phyloP scores from a whole-genome alignment of 805 yeast genomes.

The Kregervanrija fluxuum region DNA sequence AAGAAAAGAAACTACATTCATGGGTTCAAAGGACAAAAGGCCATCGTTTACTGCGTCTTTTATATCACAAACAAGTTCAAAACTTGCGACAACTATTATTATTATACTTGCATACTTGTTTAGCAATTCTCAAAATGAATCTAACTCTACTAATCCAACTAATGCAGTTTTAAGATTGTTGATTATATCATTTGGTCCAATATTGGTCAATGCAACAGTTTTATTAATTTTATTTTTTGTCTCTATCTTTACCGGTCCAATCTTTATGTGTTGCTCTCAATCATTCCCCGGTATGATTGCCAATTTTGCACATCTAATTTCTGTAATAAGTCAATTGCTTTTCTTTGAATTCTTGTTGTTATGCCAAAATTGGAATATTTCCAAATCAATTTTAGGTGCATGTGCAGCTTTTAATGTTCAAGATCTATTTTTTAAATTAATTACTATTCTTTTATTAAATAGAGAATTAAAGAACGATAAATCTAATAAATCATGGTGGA shows the following conservation, averaged over 20 bases:
- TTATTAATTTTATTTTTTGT: slow-evolving; percentile 35
- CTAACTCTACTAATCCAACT: slow-evolving; percentile 27
- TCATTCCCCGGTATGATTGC: slow-evolving; percentile 50
- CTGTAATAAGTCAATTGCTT: slow-evolving; percentile 45
- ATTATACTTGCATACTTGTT: slow-evolving; percentile 44
- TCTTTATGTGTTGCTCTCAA: slow-evolving; percentile 35
- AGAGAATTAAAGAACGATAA: slow-evolving; percentile 56
- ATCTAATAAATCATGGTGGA: slow-evolving; percentile 71
- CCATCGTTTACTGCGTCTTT: slow-evolving; percentile 34
- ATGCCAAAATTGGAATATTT: slow-evolving; percentile 59
- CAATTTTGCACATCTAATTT: slow-evolving; percentile 43
- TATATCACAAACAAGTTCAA: slow-evolving; percentile 34
- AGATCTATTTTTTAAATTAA: slow-evolving; percentile 43
- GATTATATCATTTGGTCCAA: slow-evolving; percentile 41
- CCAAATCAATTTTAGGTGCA: slow-evolving; percentile 55
- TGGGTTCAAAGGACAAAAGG: slow-evolving; percentile 37
- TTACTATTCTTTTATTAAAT: slow-evolving; percentile 45
- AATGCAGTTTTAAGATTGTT: slow-evolving; percentile 37
- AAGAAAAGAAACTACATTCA: slow-evolving; percentile 32
- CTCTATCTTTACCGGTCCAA: slow-evolving; percentile 44
- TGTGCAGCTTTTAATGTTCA: slow-evolving; percentile 51
- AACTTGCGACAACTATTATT: slow-evolving; percentile 27
- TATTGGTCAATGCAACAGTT: slow-evolving; percentile 34
- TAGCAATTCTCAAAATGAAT: slow-evolving; percentile 46
- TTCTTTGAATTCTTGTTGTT: slow-evolving; percentile 61